Evolutionary conservation across 176 grass and related monocot species (phyloP).

Genomic region (Cymbopogon citratus): DNA sequence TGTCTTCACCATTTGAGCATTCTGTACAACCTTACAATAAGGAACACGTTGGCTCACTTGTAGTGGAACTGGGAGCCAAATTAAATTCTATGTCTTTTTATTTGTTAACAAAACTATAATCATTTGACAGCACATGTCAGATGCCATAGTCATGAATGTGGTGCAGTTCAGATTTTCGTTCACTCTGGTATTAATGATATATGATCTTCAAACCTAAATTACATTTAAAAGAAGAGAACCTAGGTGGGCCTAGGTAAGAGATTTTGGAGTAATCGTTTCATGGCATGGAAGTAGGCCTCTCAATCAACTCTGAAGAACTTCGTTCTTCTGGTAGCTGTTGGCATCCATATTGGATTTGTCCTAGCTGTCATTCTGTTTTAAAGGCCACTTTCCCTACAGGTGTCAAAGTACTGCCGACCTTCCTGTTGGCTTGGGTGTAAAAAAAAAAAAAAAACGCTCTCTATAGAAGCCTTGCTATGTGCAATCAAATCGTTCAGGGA

Average conservation of each 20-base stretch:
- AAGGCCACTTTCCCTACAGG: neutral
- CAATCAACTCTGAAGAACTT: slow-evolving; percentile 3
- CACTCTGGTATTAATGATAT: neutral
- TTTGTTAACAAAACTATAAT: neutral
- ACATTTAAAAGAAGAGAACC: neutral
- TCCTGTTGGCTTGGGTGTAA: neutral
- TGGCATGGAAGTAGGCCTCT: neutral
- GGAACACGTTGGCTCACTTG: neutral
- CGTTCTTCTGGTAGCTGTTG: slow-evolving; percentile 9
- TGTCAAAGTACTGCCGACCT: slow-evolving; percentile 9
- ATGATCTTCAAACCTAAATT: neutral
- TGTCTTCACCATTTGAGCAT: neutral
- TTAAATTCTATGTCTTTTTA: neutral
- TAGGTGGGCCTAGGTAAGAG: neutral
- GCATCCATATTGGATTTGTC: neutral
- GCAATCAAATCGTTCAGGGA: neutral
- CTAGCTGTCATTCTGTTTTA: neutral
- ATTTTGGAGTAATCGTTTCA: neutral
- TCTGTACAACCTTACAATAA: neutral
- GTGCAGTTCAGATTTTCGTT: neutral
- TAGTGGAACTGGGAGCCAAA: neutral
- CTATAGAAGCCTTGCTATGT: neutral
- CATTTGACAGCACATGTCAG: neutral
- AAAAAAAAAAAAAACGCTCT: slow-evolving; percentile 9
- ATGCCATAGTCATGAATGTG: neutral